Percentiles rank a stretch among this genome's conserved stretches.
These are phyloP conservation scores for Mucor lusitanicus DNA, from an alignment of 371 early-diverging fungal genomes.

Conservation along the genomic window DNA sequence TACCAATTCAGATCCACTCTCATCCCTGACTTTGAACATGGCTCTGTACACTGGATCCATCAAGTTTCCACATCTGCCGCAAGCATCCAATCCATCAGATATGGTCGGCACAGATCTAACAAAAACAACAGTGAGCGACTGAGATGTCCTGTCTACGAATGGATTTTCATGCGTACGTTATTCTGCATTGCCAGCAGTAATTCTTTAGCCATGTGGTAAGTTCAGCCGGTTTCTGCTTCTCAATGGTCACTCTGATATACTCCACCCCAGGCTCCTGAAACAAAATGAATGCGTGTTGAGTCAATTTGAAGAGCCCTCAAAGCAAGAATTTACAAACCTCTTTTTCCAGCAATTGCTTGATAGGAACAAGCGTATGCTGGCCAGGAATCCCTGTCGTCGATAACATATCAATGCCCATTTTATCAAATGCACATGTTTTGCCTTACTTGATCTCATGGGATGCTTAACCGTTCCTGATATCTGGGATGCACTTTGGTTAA, in stretches of 20 bases:
- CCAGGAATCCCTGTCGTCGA: too few relatives aligned
- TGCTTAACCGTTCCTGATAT: too few relatives aligned
- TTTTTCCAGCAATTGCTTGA: too few relatives aligned
- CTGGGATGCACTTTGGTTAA: too few relatives aligned
- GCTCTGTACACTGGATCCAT: neutral
- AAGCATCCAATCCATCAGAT: neutral
- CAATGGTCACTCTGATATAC: neutral
- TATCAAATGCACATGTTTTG: too few relatives aligned
- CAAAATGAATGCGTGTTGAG: too few relatives aligned
- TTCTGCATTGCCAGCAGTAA: neutral
- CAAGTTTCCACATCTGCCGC: neutral
- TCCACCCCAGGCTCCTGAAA: too few relatives aligned
- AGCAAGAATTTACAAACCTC: too few relatives aligned
- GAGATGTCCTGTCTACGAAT: neutral
- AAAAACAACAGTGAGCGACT: neutral
- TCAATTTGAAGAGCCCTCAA: too few relatives aligned
- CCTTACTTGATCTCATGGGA: too few relatives aligned
- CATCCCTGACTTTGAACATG: neutral
- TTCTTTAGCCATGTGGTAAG: conserved; percentile 2
- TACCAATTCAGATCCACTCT: neutral
- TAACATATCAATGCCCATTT: too few relatives aligned
- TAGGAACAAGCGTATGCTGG: too few relatives aligned
- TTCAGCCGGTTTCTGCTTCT: neutral
- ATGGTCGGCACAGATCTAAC: neutral
- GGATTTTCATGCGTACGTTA: neutral